Conservation (phyloP, 768 basidiomycete genomes). For the Calocybe gangraenosa region DNA sequence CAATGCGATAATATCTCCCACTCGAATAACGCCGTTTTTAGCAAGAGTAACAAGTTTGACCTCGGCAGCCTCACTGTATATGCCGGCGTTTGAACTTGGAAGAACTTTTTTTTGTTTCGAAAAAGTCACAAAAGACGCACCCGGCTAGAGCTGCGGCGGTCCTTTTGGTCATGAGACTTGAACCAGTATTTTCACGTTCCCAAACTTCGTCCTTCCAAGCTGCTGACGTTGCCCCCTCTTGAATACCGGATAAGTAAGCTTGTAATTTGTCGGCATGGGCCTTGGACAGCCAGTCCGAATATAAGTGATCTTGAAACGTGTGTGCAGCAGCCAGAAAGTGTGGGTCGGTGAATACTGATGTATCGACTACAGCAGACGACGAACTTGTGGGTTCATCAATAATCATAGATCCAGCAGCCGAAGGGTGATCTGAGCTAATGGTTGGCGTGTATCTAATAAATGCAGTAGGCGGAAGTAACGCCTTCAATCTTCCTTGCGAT, state of each 20-base stretch:
- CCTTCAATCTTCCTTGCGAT: constrained; percentile 29
- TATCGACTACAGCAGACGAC: constrained; percentile 25
- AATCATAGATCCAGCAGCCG: constrained; percentile 18
- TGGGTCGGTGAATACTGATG: constrained; percentile 42
- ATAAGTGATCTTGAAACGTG: constrained; percentile 61
- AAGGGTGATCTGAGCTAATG: constrained; percentile 36
- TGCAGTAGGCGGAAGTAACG: constrained; percentile 44
- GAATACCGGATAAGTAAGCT: constrained; percentile 41
- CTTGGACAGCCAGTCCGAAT: constrained; percentile 45
- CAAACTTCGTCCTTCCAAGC: constrained; percentile 66
- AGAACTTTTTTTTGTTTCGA: too few relatives aligned
- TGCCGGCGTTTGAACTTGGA: background rate
- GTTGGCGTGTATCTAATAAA: constrained; percentile 29
- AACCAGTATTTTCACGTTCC: constrained; percentile 36
- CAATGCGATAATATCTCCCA: constrained; percentile 54
- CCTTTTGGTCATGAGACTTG: constrained; percentile 4
- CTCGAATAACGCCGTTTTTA: constrained; percentile 38
- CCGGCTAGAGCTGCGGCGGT: constrained; percentile 1
- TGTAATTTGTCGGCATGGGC: constrained; percentile 32
- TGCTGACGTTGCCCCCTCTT: constrained; percentile 42
- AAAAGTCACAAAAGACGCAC: too few relatives aligned
- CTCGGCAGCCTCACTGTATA: constrained; percentile 35
- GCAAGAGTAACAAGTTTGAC: constrained; percentile 42
- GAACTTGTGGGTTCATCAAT: constrained; percentile 11
- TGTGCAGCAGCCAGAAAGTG: constrained; percentile 51